These are phyloP conservation scores for Diaporthe citrichinensis DNA, from an alignment of 2,329 filamentous ascomycete species.

Conservation along the genomic window DNA sequence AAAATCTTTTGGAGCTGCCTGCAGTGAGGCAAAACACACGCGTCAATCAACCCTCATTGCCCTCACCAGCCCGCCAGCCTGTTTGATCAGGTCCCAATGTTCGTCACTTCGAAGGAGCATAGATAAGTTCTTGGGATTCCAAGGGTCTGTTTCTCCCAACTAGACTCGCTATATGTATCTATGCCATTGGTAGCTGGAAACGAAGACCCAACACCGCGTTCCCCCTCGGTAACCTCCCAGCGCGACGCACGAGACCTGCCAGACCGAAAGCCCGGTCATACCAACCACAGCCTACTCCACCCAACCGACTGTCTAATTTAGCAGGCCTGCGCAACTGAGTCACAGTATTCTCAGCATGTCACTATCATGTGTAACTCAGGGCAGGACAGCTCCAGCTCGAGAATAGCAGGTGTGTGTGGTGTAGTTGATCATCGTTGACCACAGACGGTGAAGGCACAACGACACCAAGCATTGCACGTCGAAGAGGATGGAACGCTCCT, in stretches of 20 bases:
- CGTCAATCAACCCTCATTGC: not conserved
- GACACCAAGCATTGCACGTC: too few relatives aligned
- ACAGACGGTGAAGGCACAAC: not conserved
- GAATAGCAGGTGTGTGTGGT: not conserved
- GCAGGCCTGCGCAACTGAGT: not conserved
- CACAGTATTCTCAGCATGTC: not conserved
- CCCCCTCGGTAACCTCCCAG: not conserved
- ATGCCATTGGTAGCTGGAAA: not conserved
- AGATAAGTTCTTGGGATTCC: not conserved
- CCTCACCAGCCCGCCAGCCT: too few relatives aligned
- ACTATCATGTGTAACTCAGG: not conserved
- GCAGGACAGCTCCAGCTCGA: not conserved
- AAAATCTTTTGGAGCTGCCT: conserved; percentile 13
- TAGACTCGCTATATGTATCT: not conserved
- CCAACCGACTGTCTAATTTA: not conserved
- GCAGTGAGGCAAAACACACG: not conserved
- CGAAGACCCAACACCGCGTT: not conserved
- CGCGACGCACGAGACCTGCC: not conserved
- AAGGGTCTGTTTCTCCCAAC: not conserved
- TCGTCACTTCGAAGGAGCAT: not conserved
- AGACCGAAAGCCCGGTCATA: not conserved
- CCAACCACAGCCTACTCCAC: not conserved
- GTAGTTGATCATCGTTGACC: not conserved
- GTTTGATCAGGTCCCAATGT: not conserved
- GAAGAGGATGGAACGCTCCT: not conserved